Base-by-base conservation (phyloP, 345 rosid genomes). In the Chamaenerion angustifolium region DNA sequence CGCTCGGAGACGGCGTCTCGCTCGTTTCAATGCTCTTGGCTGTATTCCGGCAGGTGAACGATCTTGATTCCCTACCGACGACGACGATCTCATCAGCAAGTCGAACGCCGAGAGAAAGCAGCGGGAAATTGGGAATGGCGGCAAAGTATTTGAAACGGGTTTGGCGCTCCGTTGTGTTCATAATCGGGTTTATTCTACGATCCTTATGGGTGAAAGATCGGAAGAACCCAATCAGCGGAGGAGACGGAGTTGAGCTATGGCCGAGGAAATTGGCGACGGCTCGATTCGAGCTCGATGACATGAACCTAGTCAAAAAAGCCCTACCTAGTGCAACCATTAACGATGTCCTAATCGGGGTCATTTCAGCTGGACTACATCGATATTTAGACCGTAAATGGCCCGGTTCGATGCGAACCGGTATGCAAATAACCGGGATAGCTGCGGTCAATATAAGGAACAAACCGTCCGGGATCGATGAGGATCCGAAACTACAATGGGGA, bases 241-340 rank as follows among this genome's bases (percentile, higher is more conserved):
- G 84, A 8, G 71, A 56, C 1, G 84, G 80, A 44, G 73, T 71
- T 71, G 84, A 81, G 74, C 69, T 67, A 8, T 78, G 80, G 84
- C 80, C 82, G 16, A 67, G 84, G 59, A 73, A 69, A 58, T 23
- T 69, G 41, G 78, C 66, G 10, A 75, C 80, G 4, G 84, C 88
- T 4, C 64, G 17, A 52, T 78, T 81, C 45, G n/a, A 10, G 58
- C 54, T 81, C 11, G 75, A 74, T 0, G 82, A 78, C 50, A 78
- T 81, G 78, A 76, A 74, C 40, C 8, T 15, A 14, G 89, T 77
- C 8, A 78, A 76, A 66, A 63, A 13, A 0, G 66, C 75, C 25
- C 12, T 47, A 15, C 50, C 50, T 2, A 10, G n/a, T 47, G 23
- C 50, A 10, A 51, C 55, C 55, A 51, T 51, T 21, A 51, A 51